Evolutionary conservation across 148 eudicot species (phyloP), one percentile per base, ranked within the genome.

Genomic region (Chenopodium album): DNA sequence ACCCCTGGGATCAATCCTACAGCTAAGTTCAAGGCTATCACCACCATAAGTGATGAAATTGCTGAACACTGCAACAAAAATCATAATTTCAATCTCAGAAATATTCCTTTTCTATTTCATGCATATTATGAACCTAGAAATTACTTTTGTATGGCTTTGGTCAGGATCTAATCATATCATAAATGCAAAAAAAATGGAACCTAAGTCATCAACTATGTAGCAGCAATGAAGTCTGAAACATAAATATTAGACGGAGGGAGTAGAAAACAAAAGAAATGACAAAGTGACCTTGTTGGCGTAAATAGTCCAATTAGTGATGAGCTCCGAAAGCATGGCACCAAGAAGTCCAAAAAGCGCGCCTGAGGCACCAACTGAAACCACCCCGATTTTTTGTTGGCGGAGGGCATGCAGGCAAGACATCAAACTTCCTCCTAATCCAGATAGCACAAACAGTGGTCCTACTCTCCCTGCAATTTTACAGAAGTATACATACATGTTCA

Each of bases 261-360:
- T 56, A 56, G 19, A 12, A 29, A 46, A 44, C 7, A 1, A 3
- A 72, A 2, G 3, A 26, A 9, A 17, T n/a, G 14, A 17, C n/a
- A 41, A 66, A 10, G 44, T 28, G 79, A 88, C 90, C 88, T 88
- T 88, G 20, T 88, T 88, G 26, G 87, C 77, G 52, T 88, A 88
- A 9, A 88, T 82, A 44, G 86, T 84, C 90, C 90, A 88, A 47
- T 88, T 88, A 69, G 83, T 86, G 17, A 88, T 80, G 64, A 88
- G 84, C 78, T 88, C 90, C 20, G 90, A 88, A 62, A 88, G 84
- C 90, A 88, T 88, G 84, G 90, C 88, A 70, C 90, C 90, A 13
- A 88, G 81, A 73, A 88, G 87, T 68, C 90, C 90, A 34, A 88
- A 88, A 14, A 88, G 87, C 32, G 90, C 90, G 29, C 90, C 90